Base-by-base conservation (phyloP, 441 rosid genomes). In the Pelargonium citronellum region DNA sequence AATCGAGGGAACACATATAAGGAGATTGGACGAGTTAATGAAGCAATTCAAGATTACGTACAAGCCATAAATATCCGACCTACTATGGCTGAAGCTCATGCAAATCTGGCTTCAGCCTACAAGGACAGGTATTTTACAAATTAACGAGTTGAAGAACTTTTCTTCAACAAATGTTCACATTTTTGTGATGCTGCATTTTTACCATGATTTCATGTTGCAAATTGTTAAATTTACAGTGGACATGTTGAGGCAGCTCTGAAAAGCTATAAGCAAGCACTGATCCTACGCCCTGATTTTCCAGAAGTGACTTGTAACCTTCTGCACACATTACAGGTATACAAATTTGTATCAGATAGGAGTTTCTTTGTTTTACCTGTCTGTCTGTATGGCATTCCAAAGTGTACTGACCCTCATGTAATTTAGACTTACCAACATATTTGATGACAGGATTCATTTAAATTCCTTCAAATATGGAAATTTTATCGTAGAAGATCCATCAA, bases 21-120 rank as follows among this genome's bases (percentile, higher is more conserved):
- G 77, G 99, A 95, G 87, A 84, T 92, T 67, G 98, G 99, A 71
- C 86, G 97, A 84, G 95, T 92, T 58, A 85, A 79, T 76, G 99
- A 95, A 75, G 99, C 99, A 17, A 92, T 95, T 70, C 97, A 92
- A 77, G 99, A 95, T 76, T 95, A 95, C 67, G 68, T 85, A 30
- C 85, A 84, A 77, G 99, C 99, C 64, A 92, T 95, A 66, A 88
- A 30, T 64, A 79, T 91, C 71, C 85, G 96, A 70, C 98, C 99
- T 64, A 69, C 87, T 51, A 95, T 95, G 99, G 96, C 98, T 68
- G 99, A 95, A 81, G 99, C 99, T 60, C 99, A 95, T 86, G 97
- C 99, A 73, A 92, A 92, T 81, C 81, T 95, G 77, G 99, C 99
- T 71, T 95, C 98, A 27, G 97, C 99, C 73, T 92, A 92, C 72